Evolutionary conservation across 2,329 filamentous ascomycete genomes (phyloP).

Genomic region (Ophiostoma populinum): DNA sequence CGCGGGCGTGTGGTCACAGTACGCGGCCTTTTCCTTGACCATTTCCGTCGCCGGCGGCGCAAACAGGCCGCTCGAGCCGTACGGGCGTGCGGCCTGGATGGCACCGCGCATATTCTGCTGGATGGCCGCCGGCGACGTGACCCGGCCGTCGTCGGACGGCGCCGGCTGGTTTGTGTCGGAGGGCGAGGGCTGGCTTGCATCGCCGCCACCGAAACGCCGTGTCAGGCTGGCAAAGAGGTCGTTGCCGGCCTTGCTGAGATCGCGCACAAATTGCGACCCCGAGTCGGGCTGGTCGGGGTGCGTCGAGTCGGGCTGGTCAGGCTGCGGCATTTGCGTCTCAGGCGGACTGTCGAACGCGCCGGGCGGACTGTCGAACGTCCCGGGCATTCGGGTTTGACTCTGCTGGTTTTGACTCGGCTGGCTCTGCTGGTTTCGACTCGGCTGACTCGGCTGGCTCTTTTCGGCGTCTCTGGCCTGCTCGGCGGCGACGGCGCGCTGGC

Average conservation of each 20-base stretch:
- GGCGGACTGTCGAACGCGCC: too few relatives aligned
- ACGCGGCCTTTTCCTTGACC: slow-evolving; percentile 68
- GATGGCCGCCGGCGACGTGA: slow-evolving; percentile 42
- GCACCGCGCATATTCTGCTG: slow-evolving; percentile 62
- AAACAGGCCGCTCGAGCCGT: slow-evolving; percentile 59
- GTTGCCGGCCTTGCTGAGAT: too few relatives aligned
- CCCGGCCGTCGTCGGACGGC: slow-evolving; percentile 32
- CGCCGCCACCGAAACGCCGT: too few relatives aligned
- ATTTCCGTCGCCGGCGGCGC: slow-evolving; percentile 51
- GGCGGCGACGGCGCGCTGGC: slow-evolving; percentile 44
- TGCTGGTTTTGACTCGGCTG: neutral
- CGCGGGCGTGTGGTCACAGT: slow-evolving; percentile 63
- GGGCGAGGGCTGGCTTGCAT: neutral
- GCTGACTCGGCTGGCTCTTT: neutral
- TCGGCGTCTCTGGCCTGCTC: too few relatives aligned
- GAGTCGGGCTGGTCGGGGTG: too few relatives aligned
- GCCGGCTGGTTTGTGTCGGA: neutral
- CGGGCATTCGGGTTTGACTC: too few relatives aligned
- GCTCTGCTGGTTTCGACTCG: slow-evolving; percentile 6
- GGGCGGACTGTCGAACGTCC: too few relatives aligned
- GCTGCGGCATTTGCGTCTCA: too few relatives aligned
- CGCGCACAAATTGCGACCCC: too few relatives aligned
- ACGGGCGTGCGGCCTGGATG: slow-evolving; percentile 59
- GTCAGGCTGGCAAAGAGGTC: too few relatives aligned
- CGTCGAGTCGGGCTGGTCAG: too few relatives aligned